These are phyloP conservation scores for Trametes cingulata DNA, from an alignment of 768 basidiomycete genomes.

Conservation along the genomic window DNA sequence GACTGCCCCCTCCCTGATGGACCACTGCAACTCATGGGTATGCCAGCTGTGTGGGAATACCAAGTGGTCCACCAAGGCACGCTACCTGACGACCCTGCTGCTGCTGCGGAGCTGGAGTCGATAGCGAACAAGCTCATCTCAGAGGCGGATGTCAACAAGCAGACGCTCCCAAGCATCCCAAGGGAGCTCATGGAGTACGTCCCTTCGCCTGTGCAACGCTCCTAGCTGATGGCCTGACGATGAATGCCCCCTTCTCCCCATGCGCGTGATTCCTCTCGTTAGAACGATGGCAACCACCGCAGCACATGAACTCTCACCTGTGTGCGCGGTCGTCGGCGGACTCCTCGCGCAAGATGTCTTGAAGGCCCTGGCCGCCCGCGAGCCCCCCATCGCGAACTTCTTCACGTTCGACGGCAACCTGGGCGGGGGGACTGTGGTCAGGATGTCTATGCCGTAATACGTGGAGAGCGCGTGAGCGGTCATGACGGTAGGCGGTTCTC, in stretches of 20 bases:
- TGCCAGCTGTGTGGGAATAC: conserved; percentile 81
- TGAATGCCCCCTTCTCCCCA: background rate
- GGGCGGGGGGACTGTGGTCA: conserved; percentile 70
- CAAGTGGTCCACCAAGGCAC: conserved; percentile 55
- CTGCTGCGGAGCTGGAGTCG: conserved; percentile 58
- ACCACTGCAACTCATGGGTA: background rate
- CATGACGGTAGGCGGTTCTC: conserved; percentile 7
- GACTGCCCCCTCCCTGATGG: background rate
- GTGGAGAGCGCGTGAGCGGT: background rate
- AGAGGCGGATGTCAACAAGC: conserved; percentile 68
- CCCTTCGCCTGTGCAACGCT: background rate
- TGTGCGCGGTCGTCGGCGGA: conserved; percentile 93
- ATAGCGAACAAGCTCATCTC: conserved; percentile 64
- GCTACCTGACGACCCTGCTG: conserved; percentile 53
- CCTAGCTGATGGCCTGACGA: background rate
- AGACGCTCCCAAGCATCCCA: conserved; percentile 59
- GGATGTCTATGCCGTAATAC: conserved; percentile 43
- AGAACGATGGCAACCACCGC: conserved; percentile 76
- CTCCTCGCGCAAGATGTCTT: conserved; percentile 94
- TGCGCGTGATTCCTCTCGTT: background rate
- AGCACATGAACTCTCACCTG: conserved; percentile 84
- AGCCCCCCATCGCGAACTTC: conserved; percentile 92
- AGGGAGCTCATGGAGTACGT: conserved; percentile 63
- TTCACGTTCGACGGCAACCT: conserved; percentile 85
- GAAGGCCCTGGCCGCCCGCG: conserved; percentile 86